Evolutionary conservation across 331 rosid species (phyloP).

Genomic region (Rhamnella rubrinervis): DNA sequence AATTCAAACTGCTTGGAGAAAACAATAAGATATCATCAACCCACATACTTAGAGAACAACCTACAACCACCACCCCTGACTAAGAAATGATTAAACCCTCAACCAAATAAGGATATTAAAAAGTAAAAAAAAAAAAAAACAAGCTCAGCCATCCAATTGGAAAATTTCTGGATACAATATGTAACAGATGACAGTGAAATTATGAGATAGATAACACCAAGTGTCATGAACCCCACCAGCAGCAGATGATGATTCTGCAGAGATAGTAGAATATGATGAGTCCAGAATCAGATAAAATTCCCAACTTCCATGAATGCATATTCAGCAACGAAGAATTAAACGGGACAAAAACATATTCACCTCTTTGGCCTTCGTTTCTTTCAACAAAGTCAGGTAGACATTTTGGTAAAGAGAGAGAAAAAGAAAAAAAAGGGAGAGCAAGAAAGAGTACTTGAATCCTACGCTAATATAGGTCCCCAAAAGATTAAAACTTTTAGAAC

Average conservation of each 20-base stretch:
- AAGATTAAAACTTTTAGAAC: constrained; percentile 20
- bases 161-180: constrained; percentile 11
- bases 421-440: not conserved
- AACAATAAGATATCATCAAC: not conserved
- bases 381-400: constrained; percentile 11
- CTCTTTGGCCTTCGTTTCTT: constrained; percentile 5
- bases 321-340: constrained; percentile 25
- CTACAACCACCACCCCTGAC: constrained; percentile 23
- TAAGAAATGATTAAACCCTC: too few species aligned
- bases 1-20: constrained; percentile 5
- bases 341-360: constrained; percentile 14
- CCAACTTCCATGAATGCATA: constrained; percentile 38
- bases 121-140: constrained; percentile 23
- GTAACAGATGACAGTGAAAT: constrained; percentile 11
- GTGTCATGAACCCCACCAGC: constrained; percentile 39
- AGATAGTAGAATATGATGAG: constrained; percentile 38
- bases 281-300: constrained; percentile 49
- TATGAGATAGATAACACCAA: constrained; percentile 12
- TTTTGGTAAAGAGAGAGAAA: constrained; percentile 15
- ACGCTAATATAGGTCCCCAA: constrained; percentile 44
- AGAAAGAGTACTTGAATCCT: constrained; percentile 47
- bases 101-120: not conserved
- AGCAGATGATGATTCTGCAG: constrained; percentile 38
- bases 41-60: constrained; percentile 2
- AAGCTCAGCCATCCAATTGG: constrained; percentile 23